These are phyloP conservation scores for Botrytis tulipae DNA, from an alignment of 2,329 filamentous ascomycete genomes.

Conservation along the genomic window DNA sequence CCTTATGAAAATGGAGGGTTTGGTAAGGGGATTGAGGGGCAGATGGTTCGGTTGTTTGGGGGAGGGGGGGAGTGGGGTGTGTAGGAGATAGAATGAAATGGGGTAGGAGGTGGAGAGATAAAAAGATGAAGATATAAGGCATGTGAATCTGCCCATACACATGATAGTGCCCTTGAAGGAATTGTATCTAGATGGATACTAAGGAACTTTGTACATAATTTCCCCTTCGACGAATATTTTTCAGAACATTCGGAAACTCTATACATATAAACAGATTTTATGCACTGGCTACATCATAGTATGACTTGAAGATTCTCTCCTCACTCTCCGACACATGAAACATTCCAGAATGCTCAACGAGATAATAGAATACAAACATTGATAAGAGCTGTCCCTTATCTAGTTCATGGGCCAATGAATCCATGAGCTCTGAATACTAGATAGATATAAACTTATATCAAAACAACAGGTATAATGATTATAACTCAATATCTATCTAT, in stretches of 20 bases:
- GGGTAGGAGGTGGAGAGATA: too few relatives aligned
- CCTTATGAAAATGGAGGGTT: neutral
- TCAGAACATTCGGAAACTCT: neutral
- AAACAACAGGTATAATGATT: neutral
- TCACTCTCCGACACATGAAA: too few relatives aligned
- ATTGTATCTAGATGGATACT: neutral
- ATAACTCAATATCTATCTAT: neutral
- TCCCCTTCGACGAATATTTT: neutral
- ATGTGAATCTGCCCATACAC: too few relatives aligned
- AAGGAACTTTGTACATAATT: neutral
- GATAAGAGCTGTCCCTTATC: neutral
- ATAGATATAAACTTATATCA: neutral
- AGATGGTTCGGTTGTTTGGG: neutral
- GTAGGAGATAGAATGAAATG: too few relatives aligned
- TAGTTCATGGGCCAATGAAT: too few relatives aligned
- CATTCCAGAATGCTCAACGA: neutral
- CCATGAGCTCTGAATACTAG: neutral
- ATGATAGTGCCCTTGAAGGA: too few relatives aligned
- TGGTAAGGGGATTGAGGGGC: neutral
- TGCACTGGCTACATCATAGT: neutral
- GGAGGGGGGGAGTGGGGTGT: neutral
- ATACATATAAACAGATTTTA: neutral
- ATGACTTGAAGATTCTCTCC: neutral
- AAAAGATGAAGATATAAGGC: neutral
- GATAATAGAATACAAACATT: neutral